Base-by-base conservation (phyloP, 805 yeast genomes). In the Spathaspora passalidarum region DNA sequence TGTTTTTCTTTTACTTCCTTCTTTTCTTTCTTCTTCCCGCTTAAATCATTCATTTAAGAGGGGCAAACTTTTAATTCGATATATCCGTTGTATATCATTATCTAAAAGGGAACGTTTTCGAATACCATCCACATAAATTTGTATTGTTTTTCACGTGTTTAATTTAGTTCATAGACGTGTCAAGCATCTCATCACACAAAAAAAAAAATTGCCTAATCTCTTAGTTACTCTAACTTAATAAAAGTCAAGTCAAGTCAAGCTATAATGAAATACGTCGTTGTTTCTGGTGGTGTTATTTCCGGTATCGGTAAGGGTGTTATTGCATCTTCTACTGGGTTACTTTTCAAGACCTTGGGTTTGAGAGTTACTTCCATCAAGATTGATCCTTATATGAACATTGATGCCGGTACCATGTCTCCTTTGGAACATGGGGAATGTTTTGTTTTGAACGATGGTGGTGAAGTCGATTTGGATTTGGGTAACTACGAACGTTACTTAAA, bases 241-340 rank as follows among this genome's bases (percentile, higher is more conserved):
- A 38, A 19, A 21, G 11, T 14, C 26, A 23, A 10, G 10, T 16
- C 69, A 46, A 46, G n/a, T n/a, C n/a, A n/a, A n/a, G n/a, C n/a
- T n/a, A n/a, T n/a, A n/a, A 92, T 94, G 98, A 94, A 94, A 73
- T 94, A 90, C 96, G 98, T 94, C 61, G 95, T 94, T 61, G 99
- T 94, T 40, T 91, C 98, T 49, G 99, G 99, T 68, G 99, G 99
- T 80, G 99, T 94, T 59, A 94, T 94, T 57, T 88, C 96, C 59
- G 99, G 99, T 73, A 94, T 94, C 65, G 99, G 99, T 67, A 94
- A 94, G 68, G 99, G 99, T 69, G 99, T 94, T 52, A 78, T 86
- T 49, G 99, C 99, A 50, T 90, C 97, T 29, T 89, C 97, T 49
- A 94, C 98, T 26, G 99, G 99, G 50, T 82, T 94, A 71, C 69